Evolutionary conservation across 257 asterid genomes (phyloP).

Genomic region (Mentha longifolia): DNA sequence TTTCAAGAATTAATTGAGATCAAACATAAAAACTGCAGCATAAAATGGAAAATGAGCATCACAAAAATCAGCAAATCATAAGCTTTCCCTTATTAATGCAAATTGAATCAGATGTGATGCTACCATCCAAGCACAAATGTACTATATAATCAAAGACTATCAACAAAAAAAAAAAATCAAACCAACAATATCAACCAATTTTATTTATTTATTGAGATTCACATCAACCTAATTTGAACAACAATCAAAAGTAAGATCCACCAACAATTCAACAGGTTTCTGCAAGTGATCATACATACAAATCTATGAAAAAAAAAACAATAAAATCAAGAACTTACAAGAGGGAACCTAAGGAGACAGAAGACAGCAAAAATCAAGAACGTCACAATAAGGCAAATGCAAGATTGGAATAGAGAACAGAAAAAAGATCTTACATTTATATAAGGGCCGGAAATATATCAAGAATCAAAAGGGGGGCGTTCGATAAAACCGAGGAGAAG

Average conservation of each 20-base stretch:
- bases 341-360: neutral
- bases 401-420: constrained; percentile 22
- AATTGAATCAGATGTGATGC: neutral
- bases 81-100: constrained; percentile 5
- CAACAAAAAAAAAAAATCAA: neutral
- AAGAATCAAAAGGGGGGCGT: constrained; percentile 29
- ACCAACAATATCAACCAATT: neutral
- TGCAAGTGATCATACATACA: constrained; percentile 24
- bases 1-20: neutral
- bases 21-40: constrained; percentile 9
- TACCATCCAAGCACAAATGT: constrained; percentile 9
- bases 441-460: constrained; percentile 4
- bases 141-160: neutral
- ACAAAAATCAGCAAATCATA: neutral
- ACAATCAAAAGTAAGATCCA: constrained; percentile 19
- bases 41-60: constrained; percentile 10
- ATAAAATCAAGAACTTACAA: constrained; percentile 23
- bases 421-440: constrained; percentile 38
- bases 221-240: neutral
- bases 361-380: constrained; percentile 17
- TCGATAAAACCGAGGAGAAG: constrained; percentile 42
- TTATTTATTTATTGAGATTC: too few relatives aligned
- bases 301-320: constrained; percentile 11
- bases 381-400: constrained; percentile 21
- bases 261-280: constrained; percentile 19